Evolutionary conservation across 2,329 filamentous ascomycete genomes (phyloP).

Genomic region (Stagonosporopsis vannaccii): DNA sequence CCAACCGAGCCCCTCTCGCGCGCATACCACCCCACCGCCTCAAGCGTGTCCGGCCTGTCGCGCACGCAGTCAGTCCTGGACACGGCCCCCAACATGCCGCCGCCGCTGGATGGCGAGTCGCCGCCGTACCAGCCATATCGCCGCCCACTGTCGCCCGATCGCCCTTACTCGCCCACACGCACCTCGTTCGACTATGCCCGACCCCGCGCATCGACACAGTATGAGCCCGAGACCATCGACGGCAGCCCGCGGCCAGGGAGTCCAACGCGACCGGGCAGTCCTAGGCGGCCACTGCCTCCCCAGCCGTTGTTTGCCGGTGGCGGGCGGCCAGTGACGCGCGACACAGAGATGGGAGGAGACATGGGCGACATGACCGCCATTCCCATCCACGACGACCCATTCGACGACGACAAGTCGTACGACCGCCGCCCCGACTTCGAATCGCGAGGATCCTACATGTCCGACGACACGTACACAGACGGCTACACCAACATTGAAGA

Average conservation of each 20-base stretch:
- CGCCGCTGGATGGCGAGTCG: slow-evolving; percentile 64
- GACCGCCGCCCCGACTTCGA: slow-evolving; percentile 65
- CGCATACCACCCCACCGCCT: slow-evolving; percentile 59
- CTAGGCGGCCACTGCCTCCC: slow-evolving; percentile 75
- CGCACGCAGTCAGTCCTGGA: slow-evolving; percentile 61
- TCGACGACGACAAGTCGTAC: slow-evolving; percentile 73
- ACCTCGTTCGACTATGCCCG: slow-evolving; percentile 70
- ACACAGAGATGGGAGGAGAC: slow-evolving; percentile 59
- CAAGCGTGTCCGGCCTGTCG: slow-evolving; percentile 53
- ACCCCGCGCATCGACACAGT: slow-evolving; percentile 72
- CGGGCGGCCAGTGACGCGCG: slow-evolving; percentile 52
- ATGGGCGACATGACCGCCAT: slow-evolving; percentile 77
- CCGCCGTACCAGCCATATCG: slow-evolving; percentile 70
- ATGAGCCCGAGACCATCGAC: slow-evolving; percentile 86
- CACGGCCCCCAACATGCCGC: slow-evolving; percentile 58
- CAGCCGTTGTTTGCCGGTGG: slow-evolving; percentile 80
- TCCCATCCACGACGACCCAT: slow-evolving; percentile 64
- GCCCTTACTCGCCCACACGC: slow-evolving; percentile 63
- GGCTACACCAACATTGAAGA: slow-evolving; percentile 54
- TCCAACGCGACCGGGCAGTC: slow-evolving; percentile 83
- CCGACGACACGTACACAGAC: slow-evolving; percentile 67
- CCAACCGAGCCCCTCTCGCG: slow-evolving; percentile 45
- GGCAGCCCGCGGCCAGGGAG: slow-evolving; percentile 90
- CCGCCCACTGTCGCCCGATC: slow-evolving; percentile 58
- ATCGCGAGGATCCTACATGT: slow-evolving; percentile 70